Conservation (phyloP, 805 yeast genomes). For the Suhomyces prunicola region DNA sequence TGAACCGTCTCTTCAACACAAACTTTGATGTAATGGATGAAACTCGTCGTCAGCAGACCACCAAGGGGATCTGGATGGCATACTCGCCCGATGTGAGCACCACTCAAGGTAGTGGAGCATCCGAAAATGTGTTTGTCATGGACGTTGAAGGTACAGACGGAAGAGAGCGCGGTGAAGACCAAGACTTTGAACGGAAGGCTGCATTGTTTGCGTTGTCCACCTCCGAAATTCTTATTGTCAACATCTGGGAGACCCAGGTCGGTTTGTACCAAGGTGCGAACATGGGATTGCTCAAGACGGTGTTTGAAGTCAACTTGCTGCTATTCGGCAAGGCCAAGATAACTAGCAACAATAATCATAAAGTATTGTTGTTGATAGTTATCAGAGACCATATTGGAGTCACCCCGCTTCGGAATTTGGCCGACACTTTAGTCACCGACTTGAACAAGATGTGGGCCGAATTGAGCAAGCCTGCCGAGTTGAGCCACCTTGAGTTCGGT, state of each 20-base stretch:
- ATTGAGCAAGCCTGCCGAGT: slow-evolving; percentile 68
- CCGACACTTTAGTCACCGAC: slow-evolving; percentile 67
- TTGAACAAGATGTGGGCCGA: slow-evolving; percentile 74
- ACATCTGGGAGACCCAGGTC: slow-evolving; percentile 96
- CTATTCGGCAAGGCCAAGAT: slow-evolving; percentile 64
- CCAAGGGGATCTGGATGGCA: slow-evolving; percentile 48
- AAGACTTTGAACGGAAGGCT: slow-evolving; percentile 95
- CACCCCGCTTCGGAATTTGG: slow-evolving; percentile 73
- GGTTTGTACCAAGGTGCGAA: slow-evolving; percentile 98
- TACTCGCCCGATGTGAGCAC: slow-evolving; percentile 33
- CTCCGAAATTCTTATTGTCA: slow-evolving; percentile 83
- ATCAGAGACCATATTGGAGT: slow-evolving; percentile 88
- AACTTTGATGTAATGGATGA: slow-evolving; percentile 93
- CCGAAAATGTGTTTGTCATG: slow-evolving; percentile 62
- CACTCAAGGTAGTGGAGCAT: slow-evolving; percentile 8
- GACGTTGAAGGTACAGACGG: slow-evolving; percentile 99
- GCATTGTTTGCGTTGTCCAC: slow-evolving; percentile 93
- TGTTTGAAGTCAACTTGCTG: slow-evolving; percentile 89
- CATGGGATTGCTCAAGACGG: slow-evolving; percentile 92
- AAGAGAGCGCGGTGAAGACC: slow-evolving; percentile 96
- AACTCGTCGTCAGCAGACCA: slow-evolving; percentile 77
- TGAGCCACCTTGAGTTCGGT: slow-evolving; percentile 50
- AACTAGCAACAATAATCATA: slow-evolving; percentile 39
- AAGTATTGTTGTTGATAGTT: slow-evolving; percentile 76
- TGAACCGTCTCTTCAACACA: slow-evolving; percentile 84